Evolutionary conservation across 805 yeast genomes (phyloP).

Genomic region (Pichia manshurica): DNA sequence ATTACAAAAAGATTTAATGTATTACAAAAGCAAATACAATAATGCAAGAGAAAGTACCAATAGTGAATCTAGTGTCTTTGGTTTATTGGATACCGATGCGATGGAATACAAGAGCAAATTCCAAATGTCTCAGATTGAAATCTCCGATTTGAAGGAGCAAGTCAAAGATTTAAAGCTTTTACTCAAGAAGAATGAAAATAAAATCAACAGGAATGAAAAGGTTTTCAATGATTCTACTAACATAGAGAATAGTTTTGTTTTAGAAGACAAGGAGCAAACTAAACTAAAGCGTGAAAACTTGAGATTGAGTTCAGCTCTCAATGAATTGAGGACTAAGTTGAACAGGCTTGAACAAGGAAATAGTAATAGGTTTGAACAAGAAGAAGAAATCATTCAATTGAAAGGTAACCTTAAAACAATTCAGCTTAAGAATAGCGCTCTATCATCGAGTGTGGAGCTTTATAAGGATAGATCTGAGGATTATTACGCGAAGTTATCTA

Average conservation of each 20-base stretch:
- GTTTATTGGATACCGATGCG: conserved; percentile 13
- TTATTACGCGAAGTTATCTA: conserved; percentile 65
- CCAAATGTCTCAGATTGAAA: conserved; percentile 41
- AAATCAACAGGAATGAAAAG: conserved; percentile 6
- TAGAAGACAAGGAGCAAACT: conserved; percentile 21
- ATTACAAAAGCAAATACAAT: conserved; percentile 21
- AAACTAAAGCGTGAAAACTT: conserved; percentile 30
- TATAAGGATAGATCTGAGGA: conserved; percentile 72
- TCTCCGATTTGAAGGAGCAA: conserved; percentile 35
- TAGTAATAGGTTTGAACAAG: conserved; percentile 27
- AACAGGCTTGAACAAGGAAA: conserved; percentile 26
- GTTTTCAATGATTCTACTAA: conserved; percentile 4
- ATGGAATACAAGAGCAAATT: conserved; percentile 39
- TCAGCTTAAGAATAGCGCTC: conserved; percentile 48
- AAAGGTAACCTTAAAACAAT: conserved; percentile 54
- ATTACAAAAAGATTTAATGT: conserved; percentile 32
- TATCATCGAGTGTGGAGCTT: conserved; percentile 48
- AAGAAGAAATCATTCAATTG: conserved; percentile 37
- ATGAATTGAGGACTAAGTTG: conserved; percentile 32
- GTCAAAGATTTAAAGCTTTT: conserved; percentile 20
- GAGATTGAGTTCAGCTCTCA: conserved; percentile 31
- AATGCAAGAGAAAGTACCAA: conserved; percentile 25
- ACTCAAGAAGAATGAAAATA: conserved; percentile 13
- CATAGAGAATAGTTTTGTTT: conserved; percentile 1
- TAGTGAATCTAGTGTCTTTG: conserved; percentile 31